Conservation (phyloP, 192 early-diverging fungal genomes). For the Gonapodya prolifera region DNA sequence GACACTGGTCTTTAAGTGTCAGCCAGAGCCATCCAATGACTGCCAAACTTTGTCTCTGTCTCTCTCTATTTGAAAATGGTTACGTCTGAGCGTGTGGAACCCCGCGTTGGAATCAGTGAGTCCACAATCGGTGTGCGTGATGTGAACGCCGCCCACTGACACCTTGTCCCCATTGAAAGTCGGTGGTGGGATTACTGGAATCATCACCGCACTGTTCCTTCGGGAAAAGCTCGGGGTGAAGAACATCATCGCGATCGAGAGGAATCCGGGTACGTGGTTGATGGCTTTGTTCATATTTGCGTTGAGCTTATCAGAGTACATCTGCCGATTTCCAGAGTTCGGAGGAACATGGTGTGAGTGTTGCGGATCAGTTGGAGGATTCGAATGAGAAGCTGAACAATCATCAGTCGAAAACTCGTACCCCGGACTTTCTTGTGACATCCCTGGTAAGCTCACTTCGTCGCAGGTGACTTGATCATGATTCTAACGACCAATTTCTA, state of each 20-base stretch:
- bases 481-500: too few relatives aligned
- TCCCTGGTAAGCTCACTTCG: not conserved
- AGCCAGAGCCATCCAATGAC: too few relatives aligned
- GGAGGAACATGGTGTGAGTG: slow-evolving; percentile 6
- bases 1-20: too few relatives aligned
- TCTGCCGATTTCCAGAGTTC: not conserved
- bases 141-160: not conserved
- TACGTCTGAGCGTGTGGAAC: not conserved
- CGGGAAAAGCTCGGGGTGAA: slow-evolving; percentile 2
- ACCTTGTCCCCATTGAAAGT: not conserved
- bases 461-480: too few relatives aligned
- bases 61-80: too few relatives aligned
- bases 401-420: not conserved
- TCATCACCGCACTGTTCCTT: not conserved
- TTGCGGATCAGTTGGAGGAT: not conserved
- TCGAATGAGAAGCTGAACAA: not conserved
- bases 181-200: not conserved
- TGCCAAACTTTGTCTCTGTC: too few relatives aligned
- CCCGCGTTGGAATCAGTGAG: slow-evolving; percentile 3
- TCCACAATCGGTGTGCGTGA: not conserved
- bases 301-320: not conserved
- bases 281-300: not conserved
- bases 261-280: not conserved
- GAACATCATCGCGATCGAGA: slow-evolving; percentile 2
- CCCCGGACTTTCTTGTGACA: not conserved